These are phyloP conservation scores for Lactarius akahatsu DNA, from an alignment of 768 basidiomycete genomes.

Conservation along the genomic window DNA sequence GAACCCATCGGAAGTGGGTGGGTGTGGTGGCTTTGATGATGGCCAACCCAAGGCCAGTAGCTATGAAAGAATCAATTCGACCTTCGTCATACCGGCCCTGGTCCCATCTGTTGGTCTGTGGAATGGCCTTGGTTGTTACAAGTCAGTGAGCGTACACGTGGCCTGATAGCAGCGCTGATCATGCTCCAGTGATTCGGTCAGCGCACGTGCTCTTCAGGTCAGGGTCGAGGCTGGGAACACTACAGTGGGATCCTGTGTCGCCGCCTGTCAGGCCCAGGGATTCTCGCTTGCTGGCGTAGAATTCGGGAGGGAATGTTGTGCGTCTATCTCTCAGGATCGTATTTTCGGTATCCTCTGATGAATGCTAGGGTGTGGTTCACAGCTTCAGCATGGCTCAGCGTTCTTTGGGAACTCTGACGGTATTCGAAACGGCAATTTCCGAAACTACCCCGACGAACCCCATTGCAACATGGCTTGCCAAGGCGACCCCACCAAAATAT, in stretches of 20 bases:
- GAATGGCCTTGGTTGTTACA: constrained; percentile 72
- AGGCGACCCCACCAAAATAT: constrained; percentile 13
- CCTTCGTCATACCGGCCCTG: constrained; percentile 43
- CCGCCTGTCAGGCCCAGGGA: constrained; percentile 64
- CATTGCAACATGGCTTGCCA: constrained; percentile 17
- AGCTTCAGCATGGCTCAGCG: constrained; percentile 3
- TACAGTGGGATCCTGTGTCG: constrained; percentile 60
- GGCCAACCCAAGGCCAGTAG: constrained; percentile 49
- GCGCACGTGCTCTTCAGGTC: constrained; percentile 38
- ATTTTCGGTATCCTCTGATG: neutral
- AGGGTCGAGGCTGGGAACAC: constrained; percentile 48
- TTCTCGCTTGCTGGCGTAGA: constrained; percentile 65
- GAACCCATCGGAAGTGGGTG: constrained; percentile 56
- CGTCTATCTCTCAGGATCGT: neutral
- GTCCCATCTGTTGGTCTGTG: constrained; percentile 58
- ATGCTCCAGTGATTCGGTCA: constrained; percentile 36
- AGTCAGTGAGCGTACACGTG: constrained; percentile 38
- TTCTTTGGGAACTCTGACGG: neutral
- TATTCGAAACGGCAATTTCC: neutral
- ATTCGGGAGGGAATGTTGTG: constrained; percentile 8
- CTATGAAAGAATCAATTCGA: constrained; percentile 58
- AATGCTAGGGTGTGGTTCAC: neutral
- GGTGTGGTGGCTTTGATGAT: constrained; percentile 40
- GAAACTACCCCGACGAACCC: neutral
- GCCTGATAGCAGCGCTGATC: neutral